Evolutionary conservation across 257 asterid genomes (phyloP), one percentile per base, ranked within the genome.

Genomic region (Lantana camara): DNA sequence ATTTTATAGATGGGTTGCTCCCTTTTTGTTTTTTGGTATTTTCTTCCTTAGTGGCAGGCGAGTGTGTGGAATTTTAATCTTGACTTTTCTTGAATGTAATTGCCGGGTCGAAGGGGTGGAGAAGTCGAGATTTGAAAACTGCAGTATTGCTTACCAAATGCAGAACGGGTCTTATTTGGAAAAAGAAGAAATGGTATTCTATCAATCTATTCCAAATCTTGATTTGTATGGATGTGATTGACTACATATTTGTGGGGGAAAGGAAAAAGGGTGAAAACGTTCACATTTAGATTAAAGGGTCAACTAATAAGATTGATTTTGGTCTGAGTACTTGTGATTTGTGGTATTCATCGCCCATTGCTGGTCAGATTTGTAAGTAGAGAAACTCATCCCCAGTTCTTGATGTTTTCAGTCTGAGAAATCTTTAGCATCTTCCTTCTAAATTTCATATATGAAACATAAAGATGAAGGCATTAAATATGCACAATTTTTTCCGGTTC

Each of bases 271-370:
- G n/a, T n/a, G 51, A 9, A 49, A 55, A 55, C 55, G 38, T 53
- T 45, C 63, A 54, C 74, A 20, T 60, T 60, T 73, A 21, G 70
- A 61, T 54, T 56, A 46, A 48, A 41, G 41, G n/a, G n/a, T n/a
- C n/a, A n/a, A 29, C 41, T 37, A 51, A 37, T 40, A 46, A 56
- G 29, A 41, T 40, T 21, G 53, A 34, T 66, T 66, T 57, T 20
- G 37, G 37, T 20, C 9, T 40, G 37, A 17, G 35, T 35, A 23
- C 27, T 41, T 45, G 15, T 23, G 20, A 7, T 55, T 30, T 16
- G 24, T 55, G 0, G 21, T 24, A 30, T 8, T 27, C 47, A 20
- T 35, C 35, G 4, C 30, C 7, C 45, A 38, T 38, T 38, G 45
- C 45, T 38, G 14, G 9, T 27, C 37, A 1, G 13, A 49, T 41